Conservation (phyloP, 2,329 filamentous ascomycete genomes). For the Escovopsis weberi region DNA sequence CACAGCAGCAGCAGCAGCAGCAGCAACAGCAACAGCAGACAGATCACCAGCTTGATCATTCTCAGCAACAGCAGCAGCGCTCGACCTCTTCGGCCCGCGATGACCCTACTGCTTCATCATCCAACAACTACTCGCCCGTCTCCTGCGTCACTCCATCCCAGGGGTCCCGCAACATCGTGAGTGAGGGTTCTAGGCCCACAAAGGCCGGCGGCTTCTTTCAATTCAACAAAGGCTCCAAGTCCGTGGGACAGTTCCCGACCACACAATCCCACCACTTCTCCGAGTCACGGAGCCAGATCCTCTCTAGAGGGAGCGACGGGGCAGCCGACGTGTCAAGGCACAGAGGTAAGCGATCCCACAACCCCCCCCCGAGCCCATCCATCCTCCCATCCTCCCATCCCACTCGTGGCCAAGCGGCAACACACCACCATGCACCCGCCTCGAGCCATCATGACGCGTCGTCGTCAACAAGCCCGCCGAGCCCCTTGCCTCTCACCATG, state of each 20-base stretch:
- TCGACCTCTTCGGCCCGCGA: slow-evolving; percentile 13
- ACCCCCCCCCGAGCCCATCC: not conserved
- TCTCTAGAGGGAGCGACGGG: slow-evolving; percentile 23
- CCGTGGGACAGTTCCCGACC: slow-evolving; percentile 20
- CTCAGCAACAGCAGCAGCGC: slow-evolving; percentile 13
- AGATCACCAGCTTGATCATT: slow-evolving; percentile 8
- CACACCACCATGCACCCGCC: not conserved
- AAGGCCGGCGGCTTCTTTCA: slow-evolving; percentile 35
- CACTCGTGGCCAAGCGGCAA: not conserved
- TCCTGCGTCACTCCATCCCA: slow-evolving; percentile 13
- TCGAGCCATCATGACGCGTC: not conserved
- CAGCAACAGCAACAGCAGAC: slow-evolving; percentile 9
- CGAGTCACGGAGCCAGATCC: slow-evolving; percentile 22
- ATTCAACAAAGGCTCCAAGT: slow-evolving; percentile 32
- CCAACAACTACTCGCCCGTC: slow-evolving; percentile 11
- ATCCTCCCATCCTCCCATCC: not conserved
- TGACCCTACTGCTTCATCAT: slow-evolving; percentile 6
- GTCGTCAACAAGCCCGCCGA: no score
- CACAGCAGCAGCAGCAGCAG: slow-evolving; percentile 4
- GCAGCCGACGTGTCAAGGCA: slow-evolving; percentile 13
- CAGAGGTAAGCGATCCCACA: slow-evolving; percentile 16
- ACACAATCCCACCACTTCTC: slow-evolving; percentile 17
- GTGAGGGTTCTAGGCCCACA: slow-evolving; percentile 27
- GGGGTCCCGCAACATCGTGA: slow-evolving; percentile 12
- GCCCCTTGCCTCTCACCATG: no score